These are phyloP conservation scores for Posidonia oceanica DNA, from an alignment of 116 monocot species.

Conservation along the genomic window DNA sequence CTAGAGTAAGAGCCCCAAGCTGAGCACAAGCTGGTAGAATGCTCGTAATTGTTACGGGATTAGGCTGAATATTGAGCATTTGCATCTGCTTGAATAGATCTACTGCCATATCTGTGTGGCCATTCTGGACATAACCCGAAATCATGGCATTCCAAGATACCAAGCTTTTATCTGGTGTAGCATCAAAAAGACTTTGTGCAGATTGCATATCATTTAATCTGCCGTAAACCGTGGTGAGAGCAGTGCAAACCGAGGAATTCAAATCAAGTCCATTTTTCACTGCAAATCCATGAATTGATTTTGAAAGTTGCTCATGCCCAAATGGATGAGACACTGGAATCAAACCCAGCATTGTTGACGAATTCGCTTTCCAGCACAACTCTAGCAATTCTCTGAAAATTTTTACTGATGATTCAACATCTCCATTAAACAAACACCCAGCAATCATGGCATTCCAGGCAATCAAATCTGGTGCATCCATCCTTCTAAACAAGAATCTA, in stretches of 20 bases:
- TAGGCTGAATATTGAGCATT: conserved; percentile 22
- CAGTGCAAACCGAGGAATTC: conserved; percentile 24
- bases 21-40: conserved; percentile 59
- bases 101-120: conserved; percentile 35
- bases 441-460: conserved; percentile 47
- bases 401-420: conserved; percentile 13
- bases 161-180: conserved; percentile 28
- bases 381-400: conserved; percentile 30
- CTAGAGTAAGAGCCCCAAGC: conserved; percentile 40
- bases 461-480: conserved; percentile 23
- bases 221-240: conserved; percentile 35
- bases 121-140: conserved; percentile 48
- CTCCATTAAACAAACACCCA: conserved; percentile 27
- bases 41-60: conserved; percentile 39
- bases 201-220: conserved; percentile 31
- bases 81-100: conserved; percentile 41
- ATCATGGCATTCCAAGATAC: conserved; percentile 62
- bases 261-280: conserved; percentile 25
- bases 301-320: conserved; percentile 20
- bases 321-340: conserved; percentile 37
- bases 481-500: conserved; percentile 16
- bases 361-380: conserved; percentile 13
- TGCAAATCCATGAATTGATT: conserved; percentile 27
- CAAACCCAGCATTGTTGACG: conserved; percentile 36
- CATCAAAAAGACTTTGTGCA: conserved; percentile 27